Evolutionary conservation across 2,329 filamentous ascomycete genomes (phyloP), one percentile per base, ranked within the genome.

Genomic region (Dryadomyces sulphureus): DNA sequence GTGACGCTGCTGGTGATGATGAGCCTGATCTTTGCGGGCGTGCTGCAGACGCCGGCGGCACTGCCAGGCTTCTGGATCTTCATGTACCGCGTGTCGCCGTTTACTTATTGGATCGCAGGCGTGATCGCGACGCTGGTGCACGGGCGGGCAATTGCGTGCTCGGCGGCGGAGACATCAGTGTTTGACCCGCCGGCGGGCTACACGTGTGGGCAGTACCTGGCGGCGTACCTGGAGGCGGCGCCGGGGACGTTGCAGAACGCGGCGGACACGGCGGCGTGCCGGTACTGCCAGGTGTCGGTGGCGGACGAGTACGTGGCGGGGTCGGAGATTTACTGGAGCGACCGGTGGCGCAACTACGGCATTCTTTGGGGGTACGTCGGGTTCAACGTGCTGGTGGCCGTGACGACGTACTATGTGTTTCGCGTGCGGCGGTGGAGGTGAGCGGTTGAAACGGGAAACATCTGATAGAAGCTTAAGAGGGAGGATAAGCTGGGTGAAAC

Each of bases 41-140:
- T 85, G 4, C 62, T 85, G 48, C 76, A 80, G 51, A 60, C 71
- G 0, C 72, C 78, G 0, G 49, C 56, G 3, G 67, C 70, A 0
- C 66, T 87, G 1, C 81, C 81, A 0, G 70, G 77, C 0, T 86
- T 87, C 65, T 87, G 82, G 82, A 75, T 77, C 50, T 86, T 84
- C 64, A 85, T 86, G 81, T 83, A 85, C 59, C 70, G 75, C 24
- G 66, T 77, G 9, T 77, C 72, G 0, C 79, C 79, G 0, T 79
- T 84, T 48, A 82, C 77, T 0, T 85, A 84, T 60, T 77, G 69
- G 69, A 76, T 87, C 48, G 68, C 69, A 1, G 81, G 79, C 16
- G 80, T 87, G 61, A 68, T 83, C 4, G 67, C 76, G 1, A 81
- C 80, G 0, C 73, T 80, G 58, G 65, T 87, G 3, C 69, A 79